phyloP scores from a whole-genome alignment of 2,329 filamentous ascomycete genomes.

The Colletotrichum shisoi region DNA sequence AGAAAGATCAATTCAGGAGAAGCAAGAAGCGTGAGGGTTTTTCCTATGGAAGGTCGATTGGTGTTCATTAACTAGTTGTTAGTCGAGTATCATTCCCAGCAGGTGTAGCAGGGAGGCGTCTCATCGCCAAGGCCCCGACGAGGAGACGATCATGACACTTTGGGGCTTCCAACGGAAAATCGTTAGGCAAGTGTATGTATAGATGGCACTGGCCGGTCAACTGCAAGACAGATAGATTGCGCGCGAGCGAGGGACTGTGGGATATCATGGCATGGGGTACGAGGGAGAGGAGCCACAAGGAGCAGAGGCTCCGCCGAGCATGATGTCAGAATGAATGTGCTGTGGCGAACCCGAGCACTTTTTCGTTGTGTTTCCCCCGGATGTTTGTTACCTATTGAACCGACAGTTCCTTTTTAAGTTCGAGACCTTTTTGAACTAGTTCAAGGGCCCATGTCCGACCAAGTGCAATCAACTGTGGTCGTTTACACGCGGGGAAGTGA shows the following conservation, averaged over 20 bases:
- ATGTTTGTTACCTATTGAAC: neutral
- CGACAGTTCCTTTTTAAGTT: no score
- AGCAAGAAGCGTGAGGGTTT: neutral
- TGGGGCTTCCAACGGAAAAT: neutral
- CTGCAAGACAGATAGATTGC: neutral
- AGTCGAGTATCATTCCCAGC: neutral
- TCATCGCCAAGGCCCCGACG: conserved; percentile 12
- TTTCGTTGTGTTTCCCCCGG: neutral
- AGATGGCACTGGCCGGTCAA: neutral
- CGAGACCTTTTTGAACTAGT: neutral
- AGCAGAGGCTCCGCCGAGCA: conserved; percentile 20
- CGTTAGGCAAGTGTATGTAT: neutral
- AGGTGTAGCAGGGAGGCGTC: neutral
- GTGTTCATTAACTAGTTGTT: neutral
- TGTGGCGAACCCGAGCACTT: conserved; percentile 22
- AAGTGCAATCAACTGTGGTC: neutral
- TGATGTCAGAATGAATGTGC: conserved; percentile 36
- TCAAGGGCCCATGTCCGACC: neutral
- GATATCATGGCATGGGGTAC: neutral
- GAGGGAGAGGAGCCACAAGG: neutral
- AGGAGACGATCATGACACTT: conserved; percentile 18
- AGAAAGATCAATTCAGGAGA: neutral
- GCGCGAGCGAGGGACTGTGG: neutral
- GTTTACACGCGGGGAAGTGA: neutral
- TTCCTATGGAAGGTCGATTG: neutral